Evolutionary conservation across 495 filamentous ascomycete genomes (phyloP), one percentile per base, ranked within the genome.

Genomic region (Penicillium paradoxum): DNA sequence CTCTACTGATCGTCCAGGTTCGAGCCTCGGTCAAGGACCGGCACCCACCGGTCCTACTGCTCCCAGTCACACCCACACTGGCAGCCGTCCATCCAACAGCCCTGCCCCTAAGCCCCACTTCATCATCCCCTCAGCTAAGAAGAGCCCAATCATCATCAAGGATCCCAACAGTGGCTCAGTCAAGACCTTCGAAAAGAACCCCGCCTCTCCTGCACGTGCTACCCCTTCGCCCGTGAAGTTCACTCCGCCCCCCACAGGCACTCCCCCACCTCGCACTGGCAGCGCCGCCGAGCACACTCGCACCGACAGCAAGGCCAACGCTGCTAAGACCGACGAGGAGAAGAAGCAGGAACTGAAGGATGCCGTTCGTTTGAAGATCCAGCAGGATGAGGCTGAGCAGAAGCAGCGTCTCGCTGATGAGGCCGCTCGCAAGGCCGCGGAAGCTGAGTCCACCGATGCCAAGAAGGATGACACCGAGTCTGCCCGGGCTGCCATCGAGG

Each of bases 71-170:
- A 78, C 83, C 33, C 76, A 84, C 33, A 79, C 76, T 41, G 83
- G 79, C 44, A 76, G 73, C 58, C 80, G 77, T 51, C 72, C 74
- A 6, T 75, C 78, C 18, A 80, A 73, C 65, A 81, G 77, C 57
- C 78, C 82, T 4, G 70, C 66, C 34, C 71, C 68, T 32, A 79
- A 74, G 59, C 62, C 69, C 5, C 62, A 71, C 45, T 84, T 83
- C 53, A 65, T 81, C 29, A 76, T 81, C 25, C 82, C 81, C 2
- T 60, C 72, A 4, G 69, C 69, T 49, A 87, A 82, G 65, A 86
- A 84, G 69, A 87, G 76, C 58, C 76, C 83, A 2, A 84, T 95
- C 43, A 74, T 83, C 34, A 95, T 97, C 73, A 91, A 87, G 73
- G 84, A 89, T 54, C 75, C 86, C 1, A 76, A 82, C 38, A 90